phyloP scores from a whole-genome alignment of 441 rosid species.

The Brassica balearica region DNA sequence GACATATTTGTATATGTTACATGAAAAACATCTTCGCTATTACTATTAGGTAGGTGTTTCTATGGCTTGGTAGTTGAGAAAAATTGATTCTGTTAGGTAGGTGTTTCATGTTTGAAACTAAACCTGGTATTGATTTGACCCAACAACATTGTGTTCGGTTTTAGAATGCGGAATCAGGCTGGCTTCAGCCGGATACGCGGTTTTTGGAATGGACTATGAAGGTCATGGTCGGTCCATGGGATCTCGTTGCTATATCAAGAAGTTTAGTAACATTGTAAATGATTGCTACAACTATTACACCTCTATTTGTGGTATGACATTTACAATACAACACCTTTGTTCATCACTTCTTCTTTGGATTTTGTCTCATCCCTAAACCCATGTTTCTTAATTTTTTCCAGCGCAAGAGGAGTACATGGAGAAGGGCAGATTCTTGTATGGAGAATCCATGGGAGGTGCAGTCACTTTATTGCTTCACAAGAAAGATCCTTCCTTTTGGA shows the following conservation, averaged over 20 bases:
- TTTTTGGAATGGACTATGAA: constrained; percentile 88
- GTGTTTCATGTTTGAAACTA: constrained; percentile 5
- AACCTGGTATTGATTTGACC: neutral
- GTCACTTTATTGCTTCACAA: constrained; percentile 77
- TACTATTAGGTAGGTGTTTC: neutral
- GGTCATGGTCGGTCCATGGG: constrained; percentile 53
- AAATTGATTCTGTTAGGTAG: neutral
- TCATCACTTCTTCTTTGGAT: neutral
- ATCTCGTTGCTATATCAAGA: constrained; percentile 4
- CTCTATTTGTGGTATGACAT: neutral
- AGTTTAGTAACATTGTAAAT: neutral
- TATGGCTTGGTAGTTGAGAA: constrained; percentile 21
- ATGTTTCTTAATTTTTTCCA: constrained; percentile 27
- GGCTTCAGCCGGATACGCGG: constrained; percentile 72
- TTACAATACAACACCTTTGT: neutral
- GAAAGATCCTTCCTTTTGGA: constrained; percentile 78
- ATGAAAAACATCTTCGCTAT: neutral
- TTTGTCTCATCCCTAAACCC: neutral
- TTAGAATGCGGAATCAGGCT: constrained; percentile 80
- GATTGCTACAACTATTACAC: constrained; percentile 7
- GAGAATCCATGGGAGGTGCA: constrained; percentile 98
- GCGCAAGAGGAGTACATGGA: constrained; percentile 66
- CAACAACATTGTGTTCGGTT: constrained; percentile 22
- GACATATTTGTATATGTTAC: neutral
- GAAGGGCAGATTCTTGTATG: constrained; percentile 84